phyloP scores from a whole-genome alignment of 1,284 basidiomycete genomes.

The Fomitopsis schrenkii region DNA sequence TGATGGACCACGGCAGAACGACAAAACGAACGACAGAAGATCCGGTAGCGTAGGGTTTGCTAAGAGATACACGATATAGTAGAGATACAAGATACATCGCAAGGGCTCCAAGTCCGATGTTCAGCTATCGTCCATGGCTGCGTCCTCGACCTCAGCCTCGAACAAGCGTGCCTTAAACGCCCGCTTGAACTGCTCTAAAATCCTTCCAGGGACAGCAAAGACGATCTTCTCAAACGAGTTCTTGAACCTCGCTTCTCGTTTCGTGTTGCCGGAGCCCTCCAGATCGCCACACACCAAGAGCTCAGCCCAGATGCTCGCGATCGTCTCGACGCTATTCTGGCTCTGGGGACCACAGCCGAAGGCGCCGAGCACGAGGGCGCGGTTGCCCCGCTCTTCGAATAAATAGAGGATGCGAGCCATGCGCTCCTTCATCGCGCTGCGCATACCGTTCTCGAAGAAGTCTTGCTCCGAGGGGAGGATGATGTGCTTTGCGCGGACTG shows the following conservation, averaged over 20 bases:
- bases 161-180: constrained; percentile 40
- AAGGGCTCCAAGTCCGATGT: background rate
- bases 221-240: constrained; percentile 40
- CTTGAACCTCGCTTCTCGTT: constrained; percentile 31
- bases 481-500: constrained; percentile 36
- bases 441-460: constrained; percentile 37
- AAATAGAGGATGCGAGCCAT: constrained; percentile 40
- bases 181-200: constrained; percentile 33
- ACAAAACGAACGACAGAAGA: background rate
- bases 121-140: constrained; percentile 8
- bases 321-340: constrained; percentile 39
- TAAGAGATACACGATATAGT: background rate
- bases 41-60: background rate
- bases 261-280: constrained; percentile 15
- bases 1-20: background rate
- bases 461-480: constrained; percentile 32
- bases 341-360: constrained; percentile 41
- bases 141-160: constrained; percentile 34
- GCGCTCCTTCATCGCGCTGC: constrained; percentile 34
- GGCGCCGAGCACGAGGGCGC: constrained; percentile 40
- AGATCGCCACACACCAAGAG: constrained; percentile 38
- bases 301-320: constrained; percentile 60
- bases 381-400: constrained; percentile 42
- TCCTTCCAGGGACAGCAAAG: constrained; percentile 40
- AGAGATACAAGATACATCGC: background rate